A percentile compares a stretch with the other conserved stretches of the same genome.
Conservation (phyloP, 148 eudicot species). For the Camellia lanceoleosa region DNA sequence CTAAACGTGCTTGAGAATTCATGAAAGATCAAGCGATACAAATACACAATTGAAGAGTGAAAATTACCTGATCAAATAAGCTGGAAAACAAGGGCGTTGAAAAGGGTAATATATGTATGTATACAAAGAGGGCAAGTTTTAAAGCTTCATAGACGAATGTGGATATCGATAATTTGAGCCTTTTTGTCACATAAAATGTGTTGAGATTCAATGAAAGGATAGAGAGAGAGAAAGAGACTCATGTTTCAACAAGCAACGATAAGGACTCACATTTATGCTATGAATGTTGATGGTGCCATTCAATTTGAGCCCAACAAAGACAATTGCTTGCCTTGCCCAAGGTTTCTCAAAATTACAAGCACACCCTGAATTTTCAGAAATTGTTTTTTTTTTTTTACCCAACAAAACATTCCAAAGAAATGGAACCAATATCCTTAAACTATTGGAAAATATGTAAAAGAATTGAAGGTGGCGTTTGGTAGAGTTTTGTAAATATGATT, state of each 20-base stretch:
- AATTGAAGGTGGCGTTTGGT: too few species aligned
- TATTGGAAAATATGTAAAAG: too few species aligned
- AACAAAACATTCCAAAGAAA: too few species aligned
- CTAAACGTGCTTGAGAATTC: not conserved
- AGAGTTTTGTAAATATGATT: too few species aligned
- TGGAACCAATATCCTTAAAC: too few species aligned
- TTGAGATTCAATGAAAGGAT: not conserved
- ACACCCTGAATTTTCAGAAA: not conserved
- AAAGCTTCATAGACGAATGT: not conserved
- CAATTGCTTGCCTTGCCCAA: not conserved
- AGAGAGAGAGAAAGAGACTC: not conserved
- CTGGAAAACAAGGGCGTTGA: not conserved
- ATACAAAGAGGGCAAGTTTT: not conserved
- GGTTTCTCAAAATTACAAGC: not conserved
- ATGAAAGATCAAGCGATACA: not conserved
- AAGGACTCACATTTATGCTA: constrained; percentile 11
- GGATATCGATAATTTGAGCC: not conserved
- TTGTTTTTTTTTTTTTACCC: too few species aligned
- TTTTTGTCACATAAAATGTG: constrained; percentile 6
- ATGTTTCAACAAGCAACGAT: not conserved
- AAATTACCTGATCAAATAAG: not conserved
- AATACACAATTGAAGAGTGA: not conserved
- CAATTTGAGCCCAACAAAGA: not conserved
- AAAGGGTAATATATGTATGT: not conserved
- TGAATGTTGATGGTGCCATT: constrained; percentile 9